Evolutionary conservation across 2,329 filamentous ascomycete species (phyloP).

Genomic region (Ceratocystis cacaofunesta): DNA sequence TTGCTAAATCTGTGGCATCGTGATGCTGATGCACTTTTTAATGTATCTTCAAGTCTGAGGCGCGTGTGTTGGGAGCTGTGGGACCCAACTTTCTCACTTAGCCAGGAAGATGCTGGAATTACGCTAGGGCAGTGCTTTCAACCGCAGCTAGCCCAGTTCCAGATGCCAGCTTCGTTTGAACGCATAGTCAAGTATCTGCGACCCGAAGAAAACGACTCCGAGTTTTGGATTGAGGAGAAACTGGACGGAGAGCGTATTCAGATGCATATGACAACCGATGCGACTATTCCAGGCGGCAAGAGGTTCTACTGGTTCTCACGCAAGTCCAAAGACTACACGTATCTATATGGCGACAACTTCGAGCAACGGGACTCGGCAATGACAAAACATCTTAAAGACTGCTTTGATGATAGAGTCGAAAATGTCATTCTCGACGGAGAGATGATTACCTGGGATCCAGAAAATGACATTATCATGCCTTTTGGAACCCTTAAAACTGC

Average conservation of each 20-base stretch:
- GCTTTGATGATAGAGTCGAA: constrained; percentile 62
- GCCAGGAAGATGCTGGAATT: constrained; percentile 60
- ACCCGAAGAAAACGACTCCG: constrained; percentile 51
- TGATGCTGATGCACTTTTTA: constrained; percentile 65
- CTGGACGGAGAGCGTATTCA: constrained; percentile 95
- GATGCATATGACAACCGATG: constrained; percentile 72
- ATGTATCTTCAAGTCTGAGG: constrained; percentile 75
- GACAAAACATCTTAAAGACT: constrained; percentile 62
- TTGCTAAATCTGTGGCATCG: constrained; percentile 72
- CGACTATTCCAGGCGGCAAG: constrained; percentile 49
- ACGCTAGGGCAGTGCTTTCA: constrained; percentile 90
- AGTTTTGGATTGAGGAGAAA: constrained; percentile 97
- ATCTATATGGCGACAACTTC: constrained; percentile 71
- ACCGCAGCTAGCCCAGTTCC: constrained; percentile 85
- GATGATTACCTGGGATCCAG: constrained; percentile 96
- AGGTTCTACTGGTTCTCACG: constrained; percentile 84
- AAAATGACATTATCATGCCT: constrained; percentile 65
- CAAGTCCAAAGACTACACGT: constrained; percentile 92
- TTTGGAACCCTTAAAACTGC: constrained; percentile 93
- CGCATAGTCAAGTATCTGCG: constrained; percentile 59
- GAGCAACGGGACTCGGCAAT: constrained; percentile 61
- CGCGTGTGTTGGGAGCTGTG: constrained; percentile 89
- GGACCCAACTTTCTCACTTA: constrained; percentile 56
- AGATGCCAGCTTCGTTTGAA: constrained; percentile 62
- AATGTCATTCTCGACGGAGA: constrained; percentile 91